A percentile compares a stretch with the other conserved stretches of the same genome.
Conservation (phyloP, 2,329 filamentous ascomycete genomes). For the Botrytis fragariae region DNA sequence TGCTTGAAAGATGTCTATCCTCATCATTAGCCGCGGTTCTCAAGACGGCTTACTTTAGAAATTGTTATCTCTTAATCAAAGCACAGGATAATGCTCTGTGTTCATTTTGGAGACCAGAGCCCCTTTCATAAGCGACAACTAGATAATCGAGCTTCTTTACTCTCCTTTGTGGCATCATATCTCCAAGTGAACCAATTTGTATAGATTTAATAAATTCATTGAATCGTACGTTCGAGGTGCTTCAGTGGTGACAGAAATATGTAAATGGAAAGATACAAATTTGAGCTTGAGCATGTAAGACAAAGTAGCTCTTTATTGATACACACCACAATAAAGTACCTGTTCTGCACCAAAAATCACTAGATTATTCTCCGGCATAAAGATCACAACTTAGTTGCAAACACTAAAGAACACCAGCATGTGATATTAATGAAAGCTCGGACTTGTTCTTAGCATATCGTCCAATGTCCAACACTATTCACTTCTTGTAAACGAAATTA, state of each 20-base stretch:
- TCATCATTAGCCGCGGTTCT: background rate
- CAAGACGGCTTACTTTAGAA: background rate
- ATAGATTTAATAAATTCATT: background rate
- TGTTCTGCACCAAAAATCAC: background rate
- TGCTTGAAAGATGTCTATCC: background rate
- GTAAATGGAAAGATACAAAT: background rate
- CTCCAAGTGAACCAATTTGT: background rate
- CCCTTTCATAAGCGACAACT: background rate
- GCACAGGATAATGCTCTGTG: background rate
- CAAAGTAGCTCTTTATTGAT: background rate
- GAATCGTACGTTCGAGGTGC: background rate
- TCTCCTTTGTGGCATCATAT: background rate
- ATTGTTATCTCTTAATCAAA: background rate
- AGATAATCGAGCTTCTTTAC: background rate
- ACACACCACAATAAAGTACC: background rate
- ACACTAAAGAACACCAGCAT: background rate
- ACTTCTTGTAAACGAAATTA: background rate
- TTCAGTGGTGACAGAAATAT: background rate
- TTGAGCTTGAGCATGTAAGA: background rate
- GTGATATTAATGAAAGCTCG: background rate
- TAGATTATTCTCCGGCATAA: background rate
- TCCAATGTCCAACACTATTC: background rate
- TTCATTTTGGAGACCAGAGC: background rate
- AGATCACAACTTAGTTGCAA: background rate
- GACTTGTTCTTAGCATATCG: background rate